Evolutionary conservation across 768 basidiomycete genomes (phyloP), one percentile per base, ranked within the genome.

Genomic region (Tremella fuciformis): DNA sequence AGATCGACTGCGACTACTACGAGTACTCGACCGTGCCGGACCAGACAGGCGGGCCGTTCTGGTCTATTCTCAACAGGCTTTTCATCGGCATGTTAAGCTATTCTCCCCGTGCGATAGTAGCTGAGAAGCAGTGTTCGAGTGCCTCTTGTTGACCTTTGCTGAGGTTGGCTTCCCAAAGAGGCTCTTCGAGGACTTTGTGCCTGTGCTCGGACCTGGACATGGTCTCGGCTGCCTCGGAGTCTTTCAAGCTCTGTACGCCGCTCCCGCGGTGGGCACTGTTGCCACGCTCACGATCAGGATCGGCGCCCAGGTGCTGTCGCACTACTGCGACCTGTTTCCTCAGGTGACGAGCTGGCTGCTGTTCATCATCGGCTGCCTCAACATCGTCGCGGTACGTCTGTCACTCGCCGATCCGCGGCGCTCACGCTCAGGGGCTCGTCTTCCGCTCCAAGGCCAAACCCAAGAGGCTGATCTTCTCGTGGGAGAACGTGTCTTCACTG

Each of bases 321-420:
- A 82, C 63, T 81, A 86, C 75, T 89, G 91, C 58, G 86, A 90
- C 68, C 85, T 84, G 60, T 93, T 94, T 80, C 85, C 90, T 19
- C 88, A 93, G 71, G 91, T 91, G 62, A 82, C 90, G 3, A 90
- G 88, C 48, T 93, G 93, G 82, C 86, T 94, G 81, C 83, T 94
- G 60, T 94, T 94, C 80, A 83, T 89, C 52, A 71, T 94, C 58
- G 91, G 91, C n/a, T 91, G 89, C 77, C 77, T 94, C 55, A 91
- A 94, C 80, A 85, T 91, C 65, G 75, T 91, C 58, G 80, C 61
- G 44, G 29, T 34, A 34, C 29, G 29, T 34, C 29, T 34, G 79
- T 75, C 50, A 63, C 69, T 63, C 29, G n/a, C n/a, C n/a, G n/a
- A n/a, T n/a, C n/a, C 82, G 64, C 80, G 79, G 1, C 84, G 29